Base-by-base conservation (phyloP, 192 early-diverging fungal species). In the Cetraspora pellucida region DNA sequence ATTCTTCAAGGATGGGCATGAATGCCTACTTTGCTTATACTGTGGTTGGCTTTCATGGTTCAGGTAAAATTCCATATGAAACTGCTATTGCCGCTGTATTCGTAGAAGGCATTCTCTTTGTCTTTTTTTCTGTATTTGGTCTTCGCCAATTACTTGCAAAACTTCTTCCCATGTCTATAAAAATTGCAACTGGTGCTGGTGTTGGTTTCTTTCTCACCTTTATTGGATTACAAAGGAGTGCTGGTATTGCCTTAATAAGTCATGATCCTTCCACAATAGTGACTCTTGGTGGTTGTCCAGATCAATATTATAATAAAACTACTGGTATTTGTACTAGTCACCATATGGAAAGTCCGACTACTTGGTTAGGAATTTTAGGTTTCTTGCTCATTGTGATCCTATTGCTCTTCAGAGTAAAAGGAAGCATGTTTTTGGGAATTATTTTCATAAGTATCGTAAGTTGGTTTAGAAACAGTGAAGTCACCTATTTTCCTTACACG, bases 21-120 rank as follows among this genome's bases (percentile, higher is more conserved):
- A n/a, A n/a, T n/a, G n/a, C n/a, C 0, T 95, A 94, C 77, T 94
- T 95, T 81, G 88, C 93, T 10, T 95, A 93, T 78, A 93, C 91
- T 8, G 93, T 95, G 16, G 93, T 95, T 50, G 93, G 92, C 27
- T 93, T 86, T 80, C 92, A 91, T 65, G 93, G 93, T 7, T 85
- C 87, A 10, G 91, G 91, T 52, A 93, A 90, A 59, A 88, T 94
- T 25, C 74, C 85, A 14, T 93, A 91, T 72, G 75, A 87, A 68
- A 91, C 89, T 60, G 91, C 93, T 10, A 76, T 95, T n/a, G 85
- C 90, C 28, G 93, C 93, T 8, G 93, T 95, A 63, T 92, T 92
- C 65, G 88, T 95, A 76, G 94, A 95, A 85, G 94, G 94, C 30
- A 77, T 95, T 57, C 85, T 94, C 63, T 95, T 94, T 74, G 84